Evolutionary conservation across 2,329 filamentous ascomycete species (phyloP), one percentile per base, ranked within the genome.

Genomic region (Colletotrichum sp.): DNA sequence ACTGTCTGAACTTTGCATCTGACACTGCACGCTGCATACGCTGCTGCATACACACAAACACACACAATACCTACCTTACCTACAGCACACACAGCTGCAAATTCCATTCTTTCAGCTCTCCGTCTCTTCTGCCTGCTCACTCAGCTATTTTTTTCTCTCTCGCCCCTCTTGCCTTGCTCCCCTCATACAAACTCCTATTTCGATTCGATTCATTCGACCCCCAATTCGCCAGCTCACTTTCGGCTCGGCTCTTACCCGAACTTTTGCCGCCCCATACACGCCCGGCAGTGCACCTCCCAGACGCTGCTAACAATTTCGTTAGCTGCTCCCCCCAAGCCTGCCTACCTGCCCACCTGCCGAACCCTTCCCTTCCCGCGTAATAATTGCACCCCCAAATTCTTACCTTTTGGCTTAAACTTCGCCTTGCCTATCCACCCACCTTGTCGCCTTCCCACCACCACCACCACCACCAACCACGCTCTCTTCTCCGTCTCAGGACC

Each of bases 191-290:
- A 4, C 25, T 28, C 34, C 22, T 25, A 27, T 36, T 36, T 39
- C 61, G 22, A 30, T 65, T 44, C 63, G n/a, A 60, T 30, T 60
- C 15, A 64, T 65, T 65, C 36, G 19, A 66, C 36, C 12, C 30
- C n/a, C 44, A 48, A 70, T 63, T 70, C 67, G 67, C 27, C 68
- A 28, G 57, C 44, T n/a, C 44, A 48, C n/a, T 22, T 22, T 28
- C 25, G 36, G 52, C 63, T 71, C 61, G 68, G 68, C 61, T 75
- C 68, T 67, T 72, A 72, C 30, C 72, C 72, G 72, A 75, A 72
- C 60, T 39, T 30, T 36, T 48, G 60, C 72, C 68, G 72, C 48
- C 34, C 48, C 36, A 36, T 55, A 48, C 27, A 22, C 57, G n/a
- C 68, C 22, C 25, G 48, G 27, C 61, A 22, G 48, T 27, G 39